Evolutionary conservation across 1,284 basidiomycete species (phyloP).

Genomic region (Vanrija pseudolonga): DNA sequence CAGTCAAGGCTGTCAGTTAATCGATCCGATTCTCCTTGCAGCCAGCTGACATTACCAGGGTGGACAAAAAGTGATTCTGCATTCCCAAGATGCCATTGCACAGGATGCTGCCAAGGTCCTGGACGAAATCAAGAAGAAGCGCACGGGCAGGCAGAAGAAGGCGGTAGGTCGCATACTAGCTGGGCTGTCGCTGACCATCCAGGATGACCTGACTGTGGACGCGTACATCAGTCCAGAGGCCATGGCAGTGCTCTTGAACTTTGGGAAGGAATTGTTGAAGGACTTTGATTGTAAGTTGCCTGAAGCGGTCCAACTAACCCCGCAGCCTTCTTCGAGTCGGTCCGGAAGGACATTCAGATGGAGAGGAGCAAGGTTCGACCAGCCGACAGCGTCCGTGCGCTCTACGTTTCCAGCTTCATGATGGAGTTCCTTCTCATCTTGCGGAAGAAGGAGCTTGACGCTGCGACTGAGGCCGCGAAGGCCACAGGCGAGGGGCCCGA

Average conservation of each 20-base stretch:
- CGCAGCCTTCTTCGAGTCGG: slow-evolving; percentile 71
- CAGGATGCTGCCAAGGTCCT: slow-evolving; percentile 70
- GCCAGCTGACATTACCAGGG: slow-evolving; percentile 28
- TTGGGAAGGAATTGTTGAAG: slow-evolving; percentile 70
- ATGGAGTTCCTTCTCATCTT: slow-evolving; percentile 76
- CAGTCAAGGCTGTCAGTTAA: slow-evolving; percentile 60
- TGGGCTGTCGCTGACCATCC: neutral
- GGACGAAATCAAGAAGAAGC: slow-evolving; percentile 70
- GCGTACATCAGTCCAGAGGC: slow-evolving; percentile 62
- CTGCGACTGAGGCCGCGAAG: slow-evolving; percentile 5
- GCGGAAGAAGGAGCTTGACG: slow-evolving; percentile 21
- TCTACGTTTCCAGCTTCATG: slow-evolving; percentile 81
- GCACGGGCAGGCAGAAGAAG: slow-evolving; percentile 59
- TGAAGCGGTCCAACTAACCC: neutral
- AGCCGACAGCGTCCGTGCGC: slow-evolving; percentile 78
- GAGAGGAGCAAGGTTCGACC: slow-evolving; percentile 85
- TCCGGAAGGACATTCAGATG: slow-evolving; percentile 88
- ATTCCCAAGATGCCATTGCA: slow-evolving; percentile 75
- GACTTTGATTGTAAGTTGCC: slow-evolving; percentile 71
- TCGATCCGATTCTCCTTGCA: neutral
- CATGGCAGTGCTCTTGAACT: slow-evolving; percentile 61
- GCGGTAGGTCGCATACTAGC: slow-evolving; percentile 22
- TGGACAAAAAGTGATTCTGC: slow-evolving; percentile 60
- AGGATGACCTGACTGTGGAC: slow-evolving; percentile 53
- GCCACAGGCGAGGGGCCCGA: slow-evolving; percentile 33